These are phyloP conservation scores for Phytophthora vignae DNA, from an alignment of 352 stramenopile species.

Conservation along the genomic window DNA sequence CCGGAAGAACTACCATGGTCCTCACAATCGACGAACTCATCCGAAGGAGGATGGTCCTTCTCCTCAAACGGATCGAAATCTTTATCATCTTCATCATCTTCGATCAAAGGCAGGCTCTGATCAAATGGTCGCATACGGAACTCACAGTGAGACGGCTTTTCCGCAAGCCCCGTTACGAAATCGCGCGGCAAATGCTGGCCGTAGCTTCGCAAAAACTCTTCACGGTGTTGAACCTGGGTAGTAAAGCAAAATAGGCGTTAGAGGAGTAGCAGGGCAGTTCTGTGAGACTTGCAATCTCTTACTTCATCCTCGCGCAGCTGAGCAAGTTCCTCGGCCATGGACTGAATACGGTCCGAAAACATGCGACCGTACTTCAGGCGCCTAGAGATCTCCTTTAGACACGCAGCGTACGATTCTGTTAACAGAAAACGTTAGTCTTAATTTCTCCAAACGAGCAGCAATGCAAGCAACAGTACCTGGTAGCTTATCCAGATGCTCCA, in stretches of 20 bases:
- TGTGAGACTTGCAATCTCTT: background rate
- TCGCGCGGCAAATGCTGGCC: slow-evolving; percentile 86
- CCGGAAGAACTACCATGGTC: slow-evolving; percentile 29
- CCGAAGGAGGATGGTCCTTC: slow-evolving; percentile 36
- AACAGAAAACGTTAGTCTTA: background rate
- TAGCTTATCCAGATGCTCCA: slow-evolving; percentile 86
- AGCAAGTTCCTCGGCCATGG: slow-evolving; percentile 87
- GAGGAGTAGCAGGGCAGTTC: slow-evolving; percentile 1
- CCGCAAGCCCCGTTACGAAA: slow-evolving; percentile 80
- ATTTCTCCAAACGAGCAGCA: background rate
- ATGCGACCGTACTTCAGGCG: slow-evolving; percentile 72
- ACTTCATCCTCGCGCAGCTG: slow-evolving; percentile 86
- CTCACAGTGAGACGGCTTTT: slow-evolving; percentile 90
- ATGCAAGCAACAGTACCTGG: slow-evolving; percentile 46
- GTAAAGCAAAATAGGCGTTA: slow-evolving; percentile 11
- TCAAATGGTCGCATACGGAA: slow-evolving; percentile 90
- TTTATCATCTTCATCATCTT: slow-evolving; percentile 43
- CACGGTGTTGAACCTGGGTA: slow-evolving; percentile 67
- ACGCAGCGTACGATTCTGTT: slow-evolving; percentile 79
- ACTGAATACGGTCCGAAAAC: slow-evolving; percentile 86
- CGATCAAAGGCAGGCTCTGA: slow-evolving; percentile 78
- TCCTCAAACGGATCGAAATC: slow-evolving; percentile 40
- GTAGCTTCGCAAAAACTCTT: slow-evolving; percentile 78
- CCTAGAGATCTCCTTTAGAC: slow-evolving; percentile 81
- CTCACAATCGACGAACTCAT: slow-evolving; percentile 44